Conservation (phyloP, 1,139 yeast species). For the Yamadazyma songkhlaensis region DNA sequence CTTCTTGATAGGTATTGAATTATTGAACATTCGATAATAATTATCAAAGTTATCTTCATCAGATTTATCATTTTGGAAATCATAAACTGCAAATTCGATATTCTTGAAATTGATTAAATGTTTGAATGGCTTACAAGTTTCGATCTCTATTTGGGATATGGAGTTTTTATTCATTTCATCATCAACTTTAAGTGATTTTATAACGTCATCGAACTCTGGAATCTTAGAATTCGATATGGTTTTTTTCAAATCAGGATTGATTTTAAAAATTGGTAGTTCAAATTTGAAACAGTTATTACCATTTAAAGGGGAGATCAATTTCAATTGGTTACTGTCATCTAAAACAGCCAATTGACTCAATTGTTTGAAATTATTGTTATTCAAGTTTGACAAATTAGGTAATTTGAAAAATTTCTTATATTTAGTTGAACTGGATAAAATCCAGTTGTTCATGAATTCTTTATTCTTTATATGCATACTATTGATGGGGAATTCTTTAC, state of each 20-base stretch:
- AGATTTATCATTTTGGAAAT: slow-evolving; percentile 9
- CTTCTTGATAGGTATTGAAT: slow-evolving; percentile 3
- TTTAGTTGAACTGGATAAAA: slow-evolving; percentile 26
- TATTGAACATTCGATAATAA: slow-evolving; percentile 6
- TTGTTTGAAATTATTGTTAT: slow-evolving; percentile 10
- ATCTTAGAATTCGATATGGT: not conserved
- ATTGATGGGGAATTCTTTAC: slow-evolving; percentile 14
- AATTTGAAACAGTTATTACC: slow-evolving; percentile 46
- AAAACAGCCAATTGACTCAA: slow-evolving; percentile 37
- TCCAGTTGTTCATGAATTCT: slow-evolving; percentile 41
- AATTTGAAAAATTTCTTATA: slow-evolving; percentile 32
- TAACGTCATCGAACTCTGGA: not conserved
- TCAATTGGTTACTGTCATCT: slow-evolving; percentile 34
- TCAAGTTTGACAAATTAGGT: slow-evolving; percentile 22
- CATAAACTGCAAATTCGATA: slow-evolving; percentile 31
- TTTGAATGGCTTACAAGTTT: slow-evolving; percentile 57
- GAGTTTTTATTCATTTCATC: slow-evolving; percentile 23
- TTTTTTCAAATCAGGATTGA: slow-evolving; percentile 7
- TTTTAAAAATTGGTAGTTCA: slow-evolving; percentile 33
- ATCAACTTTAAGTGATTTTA: slow-evolving; percentile 1
- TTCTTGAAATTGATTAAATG: slow-evolving; percentile 44
- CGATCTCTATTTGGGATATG: slow-evolving; percentile 61
- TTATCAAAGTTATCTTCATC: slow-evolving; percentile 9
- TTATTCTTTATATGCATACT: slow-evolving; percentile 6
- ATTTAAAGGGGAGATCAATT: slow-evolving; percentile 40